Evolutionary conservation across 1,139 yeast genomes (phyloP), one percentile per base, ranked within the genome.

Genomic region (Wickerhamomyces sp.): DNA sequence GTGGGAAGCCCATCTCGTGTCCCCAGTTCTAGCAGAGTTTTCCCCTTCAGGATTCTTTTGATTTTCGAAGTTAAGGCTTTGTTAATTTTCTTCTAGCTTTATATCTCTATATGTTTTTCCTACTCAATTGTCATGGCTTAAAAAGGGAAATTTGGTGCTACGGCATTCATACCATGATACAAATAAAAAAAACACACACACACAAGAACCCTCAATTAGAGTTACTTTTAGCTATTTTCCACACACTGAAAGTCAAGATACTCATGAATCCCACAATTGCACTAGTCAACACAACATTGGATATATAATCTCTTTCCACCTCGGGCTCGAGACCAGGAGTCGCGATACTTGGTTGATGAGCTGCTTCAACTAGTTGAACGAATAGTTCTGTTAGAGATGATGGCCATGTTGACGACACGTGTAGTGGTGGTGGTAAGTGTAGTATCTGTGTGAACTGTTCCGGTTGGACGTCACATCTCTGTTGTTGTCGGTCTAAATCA

Each of bases 401-500:
- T 3, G 87, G 71, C 98, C 98, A 91, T 13, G 79, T 72, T 1
- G 93, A 84, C 0, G 95, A 85, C 2, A 88, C 85, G 54, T 91
- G 97, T 44, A 91, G 60, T 1, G 89, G 89, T 3, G 94, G 91
- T 1, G 88, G 78, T 5, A 64, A 37, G 30, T 39, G 49, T 22
- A 61, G 39, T 25, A 62, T 61, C 24, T 87, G 66, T 0, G 96
- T 81, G 52, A 82, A 88, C 28, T 75, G 82, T 50, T 91, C 97
- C 0, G 98, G 98, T 52, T 87, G 96, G 6, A 72, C 65, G 37
- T 78, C 86, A 22, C 84, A 77, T 22, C 98, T 59, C 54, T 91
- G 98, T 51, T 89, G 96, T 54, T 89, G 97, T 46, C 94, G 79
- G 57, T 91, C 98, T 30, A 88, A 66, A 58, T 91, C 98, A 0